Percentiles rank a stretch among this genome's conserved stretches.
These are phyloP conservation scores for Hyparrhenia diplandra DNA, from an alignment of 176 grass and related monocot species.

Conservation along the genomic window DNA sequence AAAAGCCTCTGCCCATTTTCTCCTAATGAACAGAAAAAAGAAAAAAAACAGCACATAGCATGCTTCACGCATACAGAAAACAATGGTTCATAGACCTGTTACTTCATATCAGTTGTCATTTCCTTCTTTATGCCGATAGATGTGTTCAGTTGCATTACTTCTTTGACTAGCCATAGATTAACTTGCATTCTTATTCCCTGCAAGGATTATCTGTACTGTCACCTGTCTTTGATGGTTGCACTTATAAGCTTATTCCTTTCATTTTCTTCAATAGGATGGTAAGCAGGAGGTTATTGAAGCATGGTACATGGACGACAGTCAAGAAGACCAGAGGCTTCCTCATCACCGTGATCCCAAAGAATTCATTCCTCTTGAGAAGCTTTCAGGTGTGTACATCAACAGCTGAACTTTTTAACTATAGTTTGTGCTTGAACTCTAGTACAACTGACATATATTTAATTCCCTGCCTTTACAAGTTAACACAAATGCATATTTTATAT, in stretches of 20 bases:
- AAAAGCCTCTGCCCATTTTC: background rate
- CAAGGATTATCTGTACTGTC: background rate
- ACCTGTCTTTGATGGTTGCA: background rate
- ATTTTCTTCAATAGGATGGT: slow-evolving; percentile 41
- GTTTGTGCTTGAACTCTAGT: background rate
- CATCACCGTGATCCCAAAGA: slow-evolving; percentile 74
- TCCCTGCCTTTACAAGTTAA: background rate
- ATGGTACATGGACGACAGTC: slow-evolving; percentile 88
- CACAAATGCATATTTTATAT: background rate
- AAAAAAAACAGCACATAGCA: background rate
- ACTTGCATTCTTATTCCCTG: background rate
- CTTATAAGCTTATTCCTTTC: background rate
- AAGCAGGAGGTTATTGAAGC: slow-evolving; percentile 69
- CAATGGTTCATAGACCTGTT: background rate
- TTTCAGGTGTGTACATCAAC: slow-evolving; percentile 46
- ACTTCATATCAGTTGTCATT: background rate
- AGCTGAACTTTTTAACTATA: background rate
- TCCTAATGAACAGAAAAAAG: background rate
- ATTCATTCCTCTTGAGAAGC: slow-evolving; percentile 67
- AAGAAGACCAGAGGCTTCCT: slow-evolving; percentile 80
- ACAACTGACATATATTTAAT: background rate
- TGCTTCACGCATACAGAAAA: background rate
- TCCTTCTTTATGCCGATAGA: background rate
- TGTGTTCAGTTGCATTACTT: background rate
- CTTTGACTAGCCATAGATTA: background rate